Evolutionary conservation across 495 filamentous ascomycete species (phyloP).

Genomic region (Ramalina intermedia): DNA sequence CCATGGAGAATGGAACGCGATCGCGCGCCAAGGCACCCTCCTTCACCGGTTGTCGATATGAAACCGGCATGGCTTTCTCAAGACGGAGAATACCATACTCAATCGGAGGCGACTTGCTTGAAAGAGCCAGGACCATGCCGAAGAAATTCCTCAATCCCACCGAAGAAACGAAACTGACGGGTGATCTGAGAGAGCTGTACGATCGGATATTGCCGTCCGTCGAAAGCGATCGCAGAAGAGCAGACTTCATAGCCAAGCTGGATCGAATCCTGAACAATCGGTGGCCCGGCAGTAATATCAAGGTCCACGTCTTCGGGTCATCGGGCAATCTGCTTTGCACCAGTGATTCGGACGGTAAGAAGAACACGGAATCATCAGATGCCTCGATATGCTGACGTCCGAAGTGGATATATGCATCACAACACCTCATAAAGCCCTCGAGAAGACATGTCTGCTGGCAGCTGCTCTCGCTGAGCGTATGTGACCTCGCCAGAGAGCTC

Average conservation of each 20-base stretch:
- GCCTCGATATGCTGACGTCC: background rate
- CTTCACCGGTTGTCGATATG: constrained; percentile 60
- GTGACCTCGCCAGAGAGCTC: constrained; percentile 15
- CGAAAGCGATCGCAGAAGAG: constrained; percentile 61
- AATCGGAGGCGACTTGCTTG: constrained; percentile 60
- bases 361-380: background rate
- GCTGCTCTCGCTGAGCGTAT: constrained; percentile 71
- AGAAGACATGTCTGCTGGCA: constrained; percentile 76
- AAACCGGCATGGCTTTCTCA: constrained; percentile 59
- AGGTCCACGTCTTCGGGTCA: constrained; percentile 88
- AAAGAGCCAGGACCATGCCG: constrained; percentile 46
- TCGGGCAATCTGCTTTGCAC: constrained; percentile 92
- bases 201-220: constrained; percentile 68
- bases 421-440: constrained; percentile 70
- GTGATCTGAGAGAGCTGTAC: constrained; percentile 72
- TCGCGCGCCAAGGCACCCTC: constrained; percentile 9
- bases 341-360: constrained; percentile 88
- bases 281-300: constrained; percentile 84
- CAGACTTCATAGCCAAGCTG: constrained; percentile 67
- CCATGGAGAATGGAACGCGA: constrained; percentile 31
- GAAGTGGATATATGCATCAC: constrained; percentile 95
- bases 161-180: constrained; percentile 63
- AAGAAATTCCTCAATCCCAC: constrained; percentile 55
- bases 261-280: constrained; percentile 72
- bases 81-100: constrained; percentile 81